A percentile compares a stretch with the other conserved stretches of the same genome.
These are phyloP conservation scores for Vitis hybrid DNA, from an alignment of 177 flowering plant genomes.

Conservation along the genomic window DNA sequence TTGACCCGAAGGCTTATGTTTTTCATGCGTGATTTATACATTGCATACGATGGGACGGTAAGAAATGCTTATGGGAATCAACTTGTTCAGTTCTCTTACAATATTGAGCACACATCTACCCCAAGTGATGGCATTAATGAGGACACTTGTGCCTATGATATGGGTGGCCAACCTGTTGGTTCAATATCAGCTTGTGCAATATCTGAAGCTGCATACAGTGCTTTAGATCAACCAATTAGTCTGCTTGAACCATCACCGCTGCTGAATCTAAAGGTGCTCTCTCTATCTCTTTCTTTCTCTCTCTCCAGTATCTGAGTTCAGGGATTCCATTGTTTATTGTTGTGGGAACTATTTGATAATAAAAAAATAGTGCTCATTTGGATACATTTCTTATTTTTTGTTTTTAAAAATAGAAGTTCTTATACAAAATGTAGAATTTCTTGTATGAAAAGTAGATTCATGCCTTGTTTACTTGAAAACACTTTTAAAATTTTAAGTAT, in stretches of 20 bases:
- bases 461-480: too few species aligned
- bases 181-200: slow-evolving; percentile 81
- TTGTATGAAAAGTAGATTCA: too few species aligned
- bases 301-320: background rate
- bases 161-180: slow-evolving; percentile 84
- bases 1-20: slow-evolving; percentile 73
- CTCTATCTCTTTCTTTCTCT: slow-evolving; percentile 15
- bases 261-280: slow-evolving; percentile 72
- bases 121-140: slow-evolving; percentile 7
- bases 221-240: slow-evolving; percentile 82
- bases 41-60: slow-evolving; percentile 92
- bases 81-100: slow-evolving; percentile 74
- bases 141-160: slow-evolving; percentile 13
- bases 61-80: slow-evolving; percentile 86
- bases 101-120: slow-evolving; percentile 15
- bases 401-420: too few species aligned
- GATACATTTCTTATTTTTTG: too few species aligned
- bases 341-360: too few species aligned
- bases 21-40: slow-evolving; percentile 74
- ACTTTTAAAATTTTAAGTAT: too few species aligned
- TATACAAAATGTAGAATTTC: too few species aligned
- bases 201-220: slow-evolving; percentile 95
- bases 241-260: slow-evolving; percentile 72
- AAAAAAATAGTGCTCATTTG: too few species aligned
- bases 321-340: too few species aligned